These are phyloP conservation scores for Apiotrichum gamsii DNA, from an alignment of 1,284 basidiomycete species.

Conservation along the genomic window DNA sequence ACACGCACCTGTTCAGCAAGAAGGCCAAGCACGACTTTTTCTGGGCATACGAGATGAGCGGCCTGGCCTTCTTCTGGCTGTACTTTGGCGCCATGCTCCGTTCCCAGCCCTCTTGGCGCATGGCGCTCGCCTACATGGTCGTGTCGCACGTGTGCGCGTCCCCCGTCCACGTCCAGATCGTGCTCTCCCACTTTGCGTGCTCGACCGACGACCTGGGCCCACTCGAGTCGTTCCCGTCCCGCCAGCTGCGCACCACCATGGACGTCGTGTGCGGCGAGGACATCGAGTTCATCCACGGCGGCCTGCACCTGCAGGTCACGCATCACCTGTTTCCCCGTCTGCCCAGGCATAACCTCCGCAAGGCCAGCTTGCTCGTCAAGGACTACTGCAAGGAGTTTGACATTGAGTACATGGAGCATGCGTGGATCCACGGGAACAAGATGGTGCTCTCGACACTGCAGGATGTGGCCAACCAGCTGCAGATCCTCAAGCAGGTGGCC, in stretches of 20 bases:
- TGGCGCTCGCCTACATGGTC: conserved; percentile 50
- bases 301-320: conserved; percentile 87
- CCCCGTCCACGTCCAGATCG: conserved; percentile 64
- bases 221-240: conserved; percentile 80
- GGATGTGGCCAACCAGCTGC: conserved; percentile 46
- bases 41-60: conserved; percentile 49
- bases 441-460: conserved; percentile 43
- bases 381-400: conserved; percentile 78
- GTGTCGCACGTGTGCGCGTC: conserved; percentile 53
- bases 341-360: conserved; percentile 84
- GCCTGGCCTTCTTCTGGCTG: conserved; percentile 52
- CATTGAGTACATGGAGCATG: conserved; percentile 81
- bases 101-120: conserved; percentile 44
- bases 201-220: conserved; percentile 88
- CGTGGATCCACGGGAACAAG: conserved; percentile 65
- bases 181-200: conserved; percentile 95
- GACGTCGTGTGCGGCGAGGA: conserved; percentile 83
- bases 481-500: conserved; percentile 45
- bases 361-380: conserved; percentile 73
- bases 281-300: conserved; percentile 87
- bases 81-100: conserved; percentile 51
- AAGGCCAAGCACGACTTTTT: conserved; percentile 46
- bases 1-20: conserved; percentile 59
- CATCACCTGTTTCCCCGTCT: conserved; percentile 95
- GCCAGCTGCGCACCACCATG: conserved; percentile 91